Percentiles rank a stretch among this genome's conserved stretches.
Evolutionary conservation across 805 yeast species (phyloP).

Genomic region (Lipomyces spencermartinsiae): DNA sequence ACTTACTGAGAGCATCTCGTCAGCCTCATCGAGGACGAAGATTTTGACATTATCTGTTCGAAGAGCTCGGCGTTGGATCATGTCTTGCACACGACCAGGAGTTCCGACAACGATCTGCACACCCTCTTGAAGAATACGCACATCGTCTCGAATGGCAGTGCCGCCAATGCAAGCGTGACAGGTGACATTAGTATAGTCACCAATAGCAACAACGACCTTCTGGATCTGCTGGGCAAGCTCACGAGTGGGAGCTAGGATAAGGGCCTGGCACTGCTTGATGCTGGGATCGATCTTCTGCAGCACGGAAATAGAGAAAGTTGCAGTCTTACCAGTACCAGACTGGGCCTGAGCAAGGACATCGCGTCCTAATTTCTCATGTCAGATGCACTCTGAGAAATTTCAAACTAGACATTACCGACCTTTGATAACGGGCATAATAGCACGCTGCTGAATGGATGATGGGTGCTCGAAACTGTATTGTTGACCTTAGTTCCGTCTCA

Average conservation of each 20-base stretch:
- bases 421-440: conserved; percentile 90
- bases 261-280: conserved; percentile 80
- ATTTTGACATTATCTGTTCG: conserved; percentile 79
- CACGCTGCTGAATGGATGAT: conserved; percentile 97
- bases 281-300: conserved; percentile 81
- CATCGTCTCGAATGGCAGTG: conserved; percentile 79
- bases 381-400: neutral
- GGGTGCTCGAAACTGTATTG: conserved; percentile 95
- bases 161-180: conserved; percentile 97
- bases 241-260: conserved; percentile 93
- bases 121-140: conserved; percentile 74
- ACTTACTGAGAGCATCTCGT: conserved; percentile 73
- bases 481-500: conserved; percentile 1
- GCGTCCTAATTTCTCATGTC: conserved; percentile 48
- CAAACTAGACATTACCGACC: conserved; percentile 51
- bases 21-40: conserved; percentile 95
- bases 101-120: conserved; percentile 95
- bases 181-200: conserved; percentile 83
- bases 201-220: conserved; percentile 83
- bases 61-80: conserved; percentile 83
- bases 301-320: conserved; percentile 94
- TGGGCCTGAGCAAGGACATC: conserved; percentile 99
- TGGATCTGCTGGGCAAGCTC: conserved; percentile 94
- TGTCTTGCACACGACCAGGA: conserved; percentile 93
- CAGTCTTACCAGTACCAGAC: conserved; percentile 99